Evolutionary conservation across 192 early-diverging fungal genomes (phyloP).

Genomic region (Coemansia umbellata): DNA sequence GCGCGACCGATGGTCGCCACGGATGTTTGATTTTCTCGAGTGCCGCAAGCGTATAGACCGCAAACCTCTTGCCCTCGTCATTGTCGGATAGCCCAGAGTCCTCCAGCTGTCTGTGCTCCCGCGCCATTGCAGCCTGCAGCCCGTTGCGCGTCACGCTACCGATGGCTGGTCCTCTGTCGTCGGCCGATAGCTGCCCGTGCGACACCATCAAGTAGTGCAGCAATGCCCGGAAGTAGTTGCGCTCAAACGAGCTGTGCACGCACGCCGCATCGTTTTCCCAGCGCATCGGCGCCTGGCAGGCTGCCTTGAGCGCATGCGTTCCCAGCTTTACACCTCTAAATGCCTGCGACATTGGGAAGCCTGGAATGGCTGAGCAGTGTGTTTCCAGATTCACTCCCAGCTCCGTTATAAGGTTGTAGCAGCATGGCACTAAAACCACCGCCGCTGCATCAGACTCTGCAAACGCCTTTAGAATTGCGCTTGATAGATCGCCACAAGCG

Average conservation of each 20-base stretch:
- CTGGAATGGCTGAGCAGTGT: not conserved
- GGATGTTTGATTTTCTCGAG: conserved; percentile 54
- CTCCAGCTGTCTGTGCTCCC: not conserved
- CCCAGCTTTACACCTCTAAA: conserved; percentile 47
- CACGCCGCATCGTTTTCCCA: conserved; percentile 62
- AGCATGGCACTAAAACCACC: conserved; percentile 75
- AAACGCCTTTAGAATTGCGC: conserved; percentile 65
- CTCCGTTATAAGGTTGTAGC: conserved; percentile 80
- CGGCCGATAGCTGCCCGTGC: conserved; percentile 43
- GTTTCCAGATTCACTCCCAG: not conserved
- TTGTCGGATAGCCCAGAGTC: not conserved
- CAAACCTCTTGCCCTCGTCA: conserved; percentile 38
- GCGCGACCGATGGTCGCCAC: conserved; percentile 32
- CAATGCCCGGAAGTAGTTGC: conserved; percentile 73
- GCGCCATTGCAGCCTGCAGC: conserved; percentile 32
- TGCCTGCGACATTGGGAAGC: conserved; percentile 25
- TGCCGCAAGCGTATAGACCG: conserved; percentile 57
- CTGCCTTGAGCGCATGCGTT: conserved; percentile 61
- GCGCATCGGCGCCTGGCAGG: conserved; percentile 76
- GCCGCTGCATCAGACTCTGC: conserved; percentile 53
- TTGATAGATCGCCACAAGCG: conserved; percentile 79
- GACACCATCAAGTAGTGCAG: conserved; percentile 66
- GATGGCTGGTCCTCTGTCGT: conserved; percentile 52
- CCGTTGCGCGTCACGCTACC: conserved; percentile 57
- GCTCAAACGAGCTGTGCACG: conserved; percentile 57